Evolutionary conservation across 2,329 filamentous ascomycete genomes (phyloP), one percentile per base, ranked within the genome.

Genomic region (Eurotiales sp.): DNA sequence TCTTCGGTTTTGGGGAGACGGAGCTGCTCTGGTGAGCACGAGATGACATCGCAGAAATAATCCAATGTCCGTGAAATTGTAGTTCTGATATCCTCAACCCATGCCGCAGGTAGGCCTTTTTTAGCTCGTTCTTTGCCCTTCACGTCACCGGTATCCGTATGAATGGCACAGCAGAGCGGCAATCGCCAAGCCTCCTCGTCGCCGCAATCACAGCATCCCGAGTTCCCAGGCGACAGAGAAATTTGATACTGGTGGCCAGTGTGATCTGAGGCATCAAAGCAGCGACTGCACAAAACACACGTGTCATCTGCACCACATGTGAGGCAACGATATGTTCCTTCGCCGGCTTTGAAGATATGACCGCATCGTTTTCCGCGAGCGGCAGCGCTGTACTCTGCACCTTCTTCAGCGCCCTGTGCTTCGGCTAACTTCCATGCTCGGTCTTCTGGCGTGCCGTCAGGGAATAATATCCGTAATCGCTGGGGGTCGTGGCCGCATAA

Each of bases 11-110:
- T 99, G 8, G 85, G 77, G 54, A 95, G 77, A 36, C 93, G 84
- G 44, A 99, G 78, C 71, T 99, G 92, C 72, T 99, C 95, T 0
- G 95, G 95, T 1, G 92, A 95, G 72, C 95, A 99, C 2, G 93
- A 97, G 57, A 97, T 90, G 55, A 99, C 90, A 73, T 99, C 93
- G 73, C 92, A 96, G 56, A 99, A 85, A 67, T 96, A 99, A 73
- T 99, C 93, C 56, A 97, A 81, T 10, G 85, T 86, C 53, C 89
- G 82, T 2, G 88, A 83, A 56, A 99, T 85, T 0, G 93, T 97
- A 79, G 88, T 89, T 50, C 85, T 82, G 55, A 97, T 90, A 61
- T 84, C 87, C 52, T 84, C 77, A 27, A 87, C 74, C 47, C 97
- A 78, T 37, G 95, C 89, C 27, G 83, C 77, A 0, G 93, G 89